Base-by-base conservation (phyloP, 192 early-diverging fungal genomes). In the Coemansia sp. region DNA sequence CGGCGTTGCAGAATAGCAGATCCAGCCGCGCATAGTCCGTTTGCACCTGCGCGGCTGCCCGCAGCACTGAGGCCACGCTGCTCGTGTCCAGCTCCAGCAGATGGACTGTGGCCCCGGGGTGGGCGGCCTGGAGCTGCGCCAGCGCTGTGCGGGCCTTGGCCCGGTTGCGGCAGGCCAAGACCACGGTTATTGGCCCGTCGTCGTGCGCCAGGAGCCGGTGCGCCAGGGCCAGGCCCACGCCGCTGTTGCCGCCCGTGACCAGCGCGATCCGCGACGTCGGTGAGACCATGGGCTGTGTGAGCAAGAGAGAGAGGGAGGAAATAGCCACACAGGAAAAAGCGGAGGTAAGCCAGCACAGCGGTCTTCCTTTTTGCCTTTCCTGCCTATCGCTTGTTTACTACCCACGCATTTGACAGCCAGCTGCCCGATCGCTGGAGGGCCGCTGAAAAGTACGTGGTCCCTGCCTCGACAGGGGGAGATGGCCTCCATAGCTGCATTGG, bases 381-480 rank as follows among this genome's bases (percentile, higher is more conserved):
- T 13, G 22, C 13, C 5, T 25, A 11, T 41, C 9, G 23, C 6
- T n/a, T 4, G 21, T 22, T 41, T 22, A 64, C 79, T 1, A 77
- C 70, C n/a, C 64, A 65, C 20, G 78, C 80, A 38, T 76, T 81
- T 30, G 47, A 51, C 17, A 66, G 54, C 36, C 22, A 26, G 13
- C 44, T 76, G 38, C 74, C 82, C 8, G 44, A 44, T 7, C 48
- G 60, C 30, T 38, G 69, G 26, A 51, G 65, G 4, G 56, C 41
- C 10, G 53, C 57, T 0, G 68, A 78, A 30, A 49, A 41, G 5
- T 74, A 73, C 25, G 72, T 67, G 37, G 68, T 73, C 0, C 71
- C 75, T 18, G 80, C 82, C 8, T 80, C 81, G 0, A 33, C 64
- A 6, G 83, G 81, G 84, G 84, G 78, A 26, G 58, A 75, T 29